phyloP scores from a whole-genome alignment of 306 rosid species.

The Castanea crenata region DNA sequence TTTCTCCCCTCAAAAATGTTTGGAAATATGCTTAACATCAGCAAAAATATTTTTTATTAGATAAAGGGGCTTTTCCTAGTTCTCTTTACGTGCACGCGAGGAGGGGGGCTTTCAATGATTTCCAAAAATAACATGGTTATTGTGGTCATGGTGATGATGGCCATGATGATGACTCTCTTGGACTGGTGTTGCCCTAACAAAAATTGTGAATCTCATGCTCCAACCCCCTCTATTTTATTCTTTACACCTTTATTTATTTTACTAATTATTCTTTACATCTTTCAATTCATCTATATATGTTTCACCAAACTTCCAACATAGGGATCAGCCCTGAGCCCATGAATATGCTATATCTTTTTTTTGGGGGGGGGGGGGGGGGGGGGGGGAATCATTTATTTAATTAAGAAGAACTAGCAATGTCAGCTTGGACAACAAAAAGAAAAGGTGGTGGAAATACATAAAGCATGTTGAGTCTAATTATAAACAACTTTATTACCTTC shows the following conservation, averaged over 20 bases:
- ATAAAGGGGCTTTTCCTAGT: background rate
- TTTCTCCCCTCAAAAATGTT: no score
- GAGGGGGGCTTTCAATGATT: conserved; percentile 11
- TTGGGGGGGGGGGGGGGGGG: no score
- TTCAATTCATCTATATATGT: background rate
- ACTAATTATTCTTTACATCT: background rate
- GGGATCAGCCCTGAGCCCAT: no score
- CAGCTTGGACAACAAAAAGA: no score
- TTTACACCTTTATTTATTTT: background rate
- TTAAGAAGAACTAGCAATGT: no score
- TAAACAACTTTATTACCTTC: no score
- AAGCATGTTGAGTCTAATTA: no score
- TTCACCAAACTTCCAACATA: background rate
- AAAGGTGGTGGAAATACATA: no score
- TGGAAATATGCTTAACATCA: no score
- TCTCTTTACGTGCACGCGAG: conserved; percentile 41
- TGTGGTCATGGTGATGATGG: conserved; percentile 17
- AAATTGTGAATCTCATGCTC: background rate
- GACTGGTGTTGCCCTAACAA: background rate
- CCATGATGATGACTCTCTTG: background rate
- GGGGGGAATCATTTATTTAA: no score
- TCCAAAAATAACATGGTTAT: conserved; percentile 13
- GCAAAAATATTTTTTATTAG: background rate
- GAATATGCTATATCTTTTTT: no score
- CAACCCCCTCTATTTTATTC: background rate